Evolutionary conservation across 2,329 filamentous ascomycete species (phyloP).

Genomic region (Arachnopeziza araneosa): DNA sequence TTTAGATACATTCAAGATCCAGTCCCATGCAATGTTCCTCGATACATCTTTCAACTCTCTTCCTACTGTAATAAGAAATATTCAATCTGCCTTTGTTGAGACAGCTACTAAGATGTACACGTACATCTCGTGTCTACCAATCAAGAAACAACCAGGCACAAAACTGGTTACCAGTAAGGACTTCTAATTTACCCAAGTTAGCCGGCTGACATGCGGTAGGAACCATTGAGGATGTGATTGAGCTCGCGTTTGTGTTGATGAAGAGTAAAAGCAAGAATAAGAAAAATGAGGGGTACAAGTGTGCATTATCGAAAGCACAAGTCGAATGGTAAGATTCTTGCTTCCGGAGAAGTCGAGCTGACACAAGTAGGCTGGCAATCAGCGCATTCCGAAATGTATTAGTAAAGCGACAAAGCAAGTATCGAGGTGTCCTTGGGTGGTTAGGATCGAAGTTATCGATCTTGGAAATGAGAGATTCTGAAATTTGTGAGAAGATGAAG

Average conservation of each 20-base stretch:
- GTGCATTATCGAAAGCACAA: constrained; percentile 27
- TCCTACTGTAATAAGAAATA: constrained; percentile 63
- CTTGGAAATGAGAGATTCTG: neutral
- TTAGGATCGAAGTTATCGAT: constrained; percentile 34
- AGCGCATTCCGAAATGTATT: constrained; percentile 67
- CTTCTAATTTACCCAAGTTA: neutral
- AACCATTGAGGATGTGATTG: constrained; percentile 19
- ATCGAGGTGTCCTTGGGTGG: constrained; percentile 62
- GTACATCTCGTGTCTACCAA: constrained; percentile 54
- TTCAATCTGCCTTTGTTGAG: constrained; percentile 70
- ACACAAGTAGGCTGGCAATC: constrained; percentile 47
- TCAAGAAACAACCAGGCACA: constrained; percentile 48
- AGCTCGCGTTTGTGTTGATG: constrained; percentile 23
- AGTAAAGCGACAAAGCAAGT: constrained; percentile 63
- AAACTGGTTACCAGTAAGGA: constrained; percentile 46
- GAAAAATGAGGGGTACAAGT: constrained; percentile 13
- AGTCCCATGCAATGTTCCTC: constrained; percentile 78
- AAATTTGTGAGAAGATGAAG: neutral
- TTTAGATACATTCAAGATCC: constrained; percentile 68
- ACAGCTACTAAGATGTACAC: constrained; percentile 71
- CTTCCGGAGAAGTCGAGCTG: neutral
- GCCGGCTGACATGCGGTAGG: constrained; percentile 4
- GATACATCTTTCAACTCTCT: constrained; percentile 73
- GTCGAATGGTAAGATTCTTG: neutral
- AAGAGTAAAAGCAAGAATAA: constrained; percentile 17